Evolutionary conservation across 306 rosid species (phyloP), one percentile per base, ranked within the genome.

Genomic region (Pterocarpus santalinus): DNA sequence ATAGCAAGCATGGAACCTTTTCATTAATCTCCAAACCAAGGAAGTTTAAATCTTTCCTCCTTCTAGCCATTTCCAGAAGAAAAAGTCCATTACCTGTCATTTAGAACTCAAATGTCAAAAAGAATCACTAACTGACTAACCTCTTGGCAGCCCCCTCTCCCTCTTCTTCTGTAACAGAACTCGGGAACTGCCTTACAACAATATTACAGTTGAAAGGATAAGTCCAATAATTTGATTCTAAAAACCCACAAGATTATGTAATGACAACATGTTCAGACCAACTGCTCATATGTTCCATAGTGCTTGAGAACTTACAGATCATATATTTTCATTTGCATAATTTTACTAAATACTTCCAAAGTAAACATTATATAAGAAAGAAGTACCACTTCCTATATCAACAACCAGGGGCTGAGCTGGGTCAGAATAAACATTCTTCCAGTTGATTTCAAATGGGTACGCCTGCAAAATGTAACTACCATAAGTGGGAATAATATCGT

Each of bases 361-460:
- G 58, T 28, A 68, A 73, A 14, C 11, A 81, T 17, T 67, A 65
- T 58, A 71, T 28, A 16, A 46, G 41, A 69, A 57, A 44, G 77
- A 68, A 64, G 39, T 95, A 95, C 99, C 98, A 85, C 97, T 90
- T 87, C 99, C 97, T 44, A 95, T 90, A 85, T 95, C 99, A 86
- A 95, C 96, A 51, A 87, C 94, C 82, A 95, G 89, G 56, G 97
- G 90, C 63, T 83, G 90, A 83, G 88, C 72, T 33, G 93, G 86
- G 72, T 88, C 92, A 70, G 86, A 75, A 80, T 82, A 93, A 35
- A 79, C 67, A 60, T 69, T 77, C 15, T 81, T 86, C 99, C 99
- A 95, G 80, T 88, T 87, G 76, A 90, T 87, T 81, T 92, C 83
- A 87, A 84, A 90, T 17, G 95, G 97, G 83, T 88, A 91, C 57